phyloP scores from a whole-genome alignment of 768 basidiomycete species.

The Hygrophoropsis aurantiaca region DNA sequence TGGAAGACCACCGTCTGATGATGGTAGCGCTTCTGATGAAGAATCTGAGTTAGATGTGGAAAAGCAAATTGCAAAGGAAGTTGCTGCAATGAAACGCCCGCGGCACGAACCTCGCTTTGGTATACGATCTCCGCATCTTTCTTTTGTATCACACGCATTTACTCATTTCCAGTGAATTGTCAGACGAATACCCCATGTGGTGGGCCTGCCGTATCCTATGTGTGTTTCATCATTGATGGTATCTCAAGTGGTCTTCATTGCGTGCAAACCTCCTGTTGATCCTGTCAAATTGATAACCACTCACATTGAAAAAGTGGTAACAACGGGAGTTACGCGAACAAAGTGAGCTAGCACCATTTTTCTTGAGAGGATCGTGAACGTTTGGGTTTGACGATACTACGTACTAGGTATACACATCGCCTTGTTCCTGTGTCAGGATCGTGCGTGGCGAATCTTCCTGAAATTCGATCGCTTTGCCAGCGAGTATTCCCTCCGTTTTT shows the following conservation, averaged over 20 bases:
- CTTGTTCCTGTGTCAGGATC: slow-evolving; percentile 68
- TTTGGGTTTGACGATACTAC: slow-evolving; percentile 4
- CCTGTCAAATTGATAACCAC: slow-evolving; percentile 68
- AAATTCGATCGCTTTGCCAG: slow-evolving; percentile 64
- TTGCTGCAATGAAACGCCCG: slow-evolving; percentile 68
- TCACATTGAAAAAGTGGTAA: slow-evolving; percentile 61
- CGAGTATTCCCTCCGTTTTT: slow-evolving; percentile 55
- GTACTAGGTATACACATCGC: slow-evolving; percentile 62
- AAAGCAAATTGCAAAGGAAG: slow-evolving; percentile 67
- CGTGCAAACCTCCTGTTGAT: slow-evolving; percentile 75
- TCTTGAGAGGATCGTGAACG: no score
- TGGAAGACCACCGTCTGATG: slow-evolving; percentile 15
- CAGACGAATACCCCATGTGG: slow-evolving; percentile 81
- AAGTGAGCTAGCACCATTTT: slow-evolving; percentile 39
- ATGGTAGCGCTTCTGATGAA: slow-evolving; percentile 30
- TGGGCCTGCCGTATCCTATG: slow-evolving; percentile 24
- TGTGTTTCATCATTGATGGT: slow-evolving; percentile 4
- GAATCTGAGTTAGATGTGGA: slow-evolving; percentile 55
- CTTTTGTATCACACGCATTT: neutral
- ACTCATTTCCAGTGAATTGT: slow-evolving; percentile 55
- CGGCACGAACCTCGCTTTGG: slow-evolving; percentile 65
- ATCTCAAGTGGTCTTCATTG: slow-evolving; percentile 69
- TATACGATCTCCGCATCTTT: slow-evolving; percentile 27
- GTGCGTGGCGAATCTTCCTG: slow-evolving; percentile 66
- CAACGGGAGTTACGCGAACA: slow-evolving; percentile 64